A percentile compares a stretch with the other conserved stretches of the same genome.
Conservation (phyloP, 2,329 filamentous ascomycete genomes). For the Colletotrichum sp. region DNA sequence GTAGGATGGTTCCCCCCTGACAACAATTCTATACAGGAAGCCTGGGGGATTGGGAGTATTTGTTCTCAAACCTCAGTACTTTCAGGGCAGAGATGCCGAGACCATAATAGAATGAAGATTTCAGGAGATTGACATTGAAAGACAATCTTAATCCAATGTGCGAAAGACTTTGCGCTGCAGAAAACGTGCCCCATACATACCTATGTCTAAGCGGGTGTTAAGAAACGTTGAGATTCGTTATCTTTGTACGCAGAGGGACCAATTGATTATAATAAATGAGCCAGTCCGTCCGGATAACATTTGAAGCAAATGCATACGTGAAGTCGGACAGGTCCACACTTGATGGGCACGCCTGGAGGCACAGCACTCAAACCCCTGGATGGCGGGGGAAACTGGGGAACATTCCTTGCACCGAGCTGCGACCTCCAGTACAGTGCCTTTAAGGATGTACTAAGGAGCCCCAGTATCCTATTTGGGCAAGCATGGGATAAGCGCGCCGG, state of each 20-base stretch:
- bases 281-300: background rate
- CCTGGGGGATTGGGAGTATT: fast-evolving
- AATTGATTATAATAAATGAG: too few species aligned
- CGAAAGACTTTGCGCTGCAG: background rate
- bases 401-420: background rate
- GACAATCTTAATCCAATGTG: background rate
- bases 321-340: background rate
- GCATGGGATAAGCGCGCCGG: background rate
- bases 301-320: background rate
- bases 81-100: fast-evolving
- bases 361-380: background rate
- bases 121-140: background rate
- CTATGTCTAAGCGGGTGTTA: background rate
- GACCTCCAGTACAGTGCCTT: background rate
- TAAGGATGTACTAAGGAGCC: background rate
- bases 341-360: background rate
- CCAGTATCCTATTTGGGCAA: background rate
- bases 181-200: background rate
- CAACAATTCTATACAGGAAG: fast-evolving
- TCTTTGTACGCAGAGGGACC: fast-evolving
- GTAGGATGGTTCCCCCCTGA: background rate
- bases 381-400: background rate
- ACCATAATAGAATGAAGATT: fast-evolving
- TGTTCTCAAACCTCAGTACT: background rate
- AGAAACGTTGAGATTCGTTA: background rate